Evolutionary conservation across 495 filamentous ascomycete genomes (phyloP).

Genomic region (Hypoxylon trugodes): DNA sequence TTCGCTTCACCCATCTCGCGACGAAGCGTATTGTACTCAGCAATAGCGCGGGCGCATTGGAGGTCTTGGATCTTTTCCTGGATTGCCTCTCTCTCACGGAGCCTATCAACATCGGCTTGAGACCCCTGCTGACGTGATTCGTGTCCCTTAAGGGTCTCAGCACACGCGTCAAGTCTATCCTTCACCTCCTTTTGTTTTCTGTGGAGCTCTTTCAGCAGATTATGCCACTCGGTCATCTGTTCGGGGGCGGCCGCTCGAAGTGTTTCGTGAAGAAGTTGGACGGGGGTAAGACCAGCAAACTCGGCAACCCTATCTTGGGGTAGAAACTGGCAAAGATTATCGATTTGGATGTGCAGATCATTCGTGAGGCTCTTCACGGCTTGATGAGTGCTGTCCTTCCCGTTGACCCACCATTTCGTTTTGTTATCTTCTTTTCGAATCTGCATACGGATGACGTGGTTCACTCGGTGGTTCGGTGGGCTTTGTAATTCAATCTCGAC

Average conservation of each 20-base stretch:
- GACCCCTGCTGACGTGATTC: slow-evolving; percentile 79
- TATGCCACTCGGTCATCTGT: slow-evolving; percentile 82
- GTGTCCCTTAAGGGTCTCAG: slow-evolving; percentile 68
- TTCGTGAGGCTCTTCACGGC: slow-evolving; percentile 70
- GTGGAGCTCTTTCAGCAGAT: slow-evolving; percentile 73
- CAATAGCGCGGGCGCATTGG: slow-evolving; percentile 69
- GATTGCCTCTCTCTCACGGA: slow-evolving; percentile 76
- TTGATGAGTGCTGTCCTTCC: slow-evolving; percentile 62
- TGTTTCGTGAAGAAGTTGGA: slow-evolving; percentile 87
- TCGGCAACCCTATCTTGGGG: slow-evolving; percentile 96
- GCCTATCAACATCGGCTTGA: slow-evolving; percentile 82
- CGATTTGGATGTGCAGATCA: slow-evolving; percentile 86
- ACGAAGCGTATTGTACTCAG: slow-evolving; percentile 64
- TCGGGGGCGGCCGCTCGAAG: slow-evolving; percentile 84
- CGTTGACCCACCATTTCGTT: slow-evolving; percentile 75
- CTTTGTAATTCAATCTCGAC: slow-evolving; percentile 90
- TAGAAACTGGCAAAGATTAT: slow-evolving; percentile 97
- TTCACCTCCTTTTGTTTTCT: slow-evolving; percentile 73
- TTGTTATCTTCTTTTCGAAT: slow-evolving; percentile 86
- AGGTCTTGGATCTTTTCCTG: slow-evolving; percentile 71
- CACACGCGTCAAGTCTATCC: slow-evolving; percentile 63
- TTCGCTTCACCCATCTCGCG: slow-evolving; percentile 56
- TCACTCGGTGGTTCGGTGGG: slow-evolving; percentile 58
- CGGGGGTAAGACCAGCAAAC: slow-evolving; percentile 83
- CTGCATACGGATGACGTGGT: slow-evolving; percentile 75